Base-by-base conservation (phyloP, 148 eudicot genomes). In the Amaranthus palmeri region DNA sequence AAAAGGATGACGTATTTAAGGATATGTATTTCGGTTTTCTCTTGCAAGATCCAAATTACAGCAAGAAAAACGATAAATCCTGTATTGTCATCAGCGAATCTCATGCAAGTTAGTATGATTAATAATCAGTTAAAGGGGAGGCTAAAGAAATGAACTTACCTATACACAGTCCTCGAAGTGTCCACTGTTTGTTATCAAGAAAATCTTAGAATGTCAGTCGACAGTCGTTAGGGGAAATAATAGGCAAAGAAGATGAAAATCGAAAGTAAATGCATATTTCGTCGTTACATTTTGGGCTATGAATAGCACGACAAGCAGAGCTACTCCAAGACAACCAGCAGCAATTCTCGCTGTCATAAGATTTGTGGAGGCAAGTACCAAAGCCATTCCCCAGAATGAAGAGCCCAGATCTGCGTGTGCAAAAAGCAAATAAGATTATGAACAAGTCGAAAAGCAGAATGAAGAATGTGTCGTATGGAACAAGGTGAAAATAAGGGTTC, bases 361-460 rank as follows among this genome's bases (percentile, higher is more conserved):
- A 79, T 85, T 86, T 77, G 99, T 95, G 61, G 97, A 95, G 68
- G 99, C 88, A 46, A 95, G 91, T 65, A 95, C 86, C 78, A 95
- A 87, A 82, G 76, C 70, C 99, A 95, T 95, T 71, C 99, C 99
- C 99, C 99, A 95, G 77, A 95, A 95, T 74, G 99, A 95, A 68
- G 99, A 95, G 43, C 99, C 99, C 72, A 95, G 97, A 85, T 95
- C 99, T 95, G 77, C 43, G 69, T 18, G 41, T 5, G 51, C 12
- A 75, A 65, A 46, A 48, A 78, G 14, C 12, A 55, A 18, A 65
- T 46, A 65, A 65, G 40, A 47, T 65, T 17, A 44, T 25, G 47
- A n/a, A 8, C 10, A 51, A 14, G 40, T 47, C 36, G 36, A 64
- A 52, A 43, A 67, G 73, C 12, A n/a, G 14, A 52, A 14, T 40